phyloP scores from a whole-genome alignment of 139 green algal species.

The Yamagishiella unicocca region DNA sequence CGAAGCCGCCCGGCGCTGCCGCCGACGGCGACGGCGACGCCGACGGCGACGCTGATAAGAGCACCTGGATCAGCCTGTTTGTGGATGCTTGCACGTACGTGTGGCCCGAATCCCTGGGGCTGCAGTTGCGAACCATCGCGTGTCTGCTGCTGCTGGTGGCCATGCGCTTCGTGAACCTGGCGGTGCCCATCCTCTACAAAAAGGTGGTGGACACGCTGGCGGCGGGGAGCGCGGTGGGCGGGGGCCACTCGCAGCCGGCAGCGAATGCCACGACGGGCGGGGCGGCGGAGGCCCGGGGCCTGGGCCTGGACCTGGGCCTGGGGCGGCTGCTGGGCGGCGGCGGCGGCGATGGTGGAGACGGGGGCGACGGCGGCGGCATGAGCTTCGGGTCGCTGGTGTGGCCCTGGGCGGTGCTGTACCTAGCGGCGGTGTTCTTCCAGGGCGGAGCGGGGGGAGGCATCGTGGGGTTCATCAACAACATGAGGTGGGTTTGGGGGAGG shows the following conservation, averaged over 20 bases:
- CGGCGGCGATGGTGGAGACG: neutral
- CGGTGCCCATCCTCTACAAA: constrained; percentile 78
- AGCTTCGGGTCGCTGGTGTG: constrained; percentile 55
- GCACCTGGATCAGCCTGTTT: constrained; percentile 59
- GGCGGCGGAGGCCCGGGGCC: neutral
- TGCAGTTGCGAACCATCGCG: constrained; percentile 53
- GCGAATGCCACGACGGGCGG: too few species aligned
- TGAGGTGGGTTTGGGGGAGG: constrained; percentile 41
- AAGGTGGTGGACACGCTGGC: constrained; percentile 66
- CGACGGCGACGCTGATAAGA: constrained; percentile 15
- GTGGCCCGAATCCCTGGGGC: constrained; percentile 54
- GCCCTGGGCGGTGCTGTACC: constrained; percentile 56
- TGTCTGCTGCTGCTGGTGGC: constrained; percentile 72
- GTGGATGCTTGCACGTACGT: constrained; percentile 59
- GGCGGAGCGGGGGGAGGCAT: constrained; percentile 62
- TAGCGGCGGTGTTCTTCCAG: constrained; percentile 67
- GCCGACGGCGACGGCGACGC: neutral
- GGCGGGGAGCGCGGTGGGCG: neutral
- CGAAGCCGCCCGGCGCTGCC: neutral
- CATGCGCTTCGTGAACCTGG: constrained; percentile 64
- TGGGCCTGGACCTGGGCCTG: constrained; percentile 16
- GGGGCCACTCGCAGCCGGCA: neutral
- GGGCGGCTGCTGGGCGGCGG: neutral
- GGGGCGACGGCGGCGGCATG: neutral
- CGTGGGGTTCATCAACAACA: constrained; percentile 83